Percentiles rank a stretch among this genome's conserved stretches.
phyloP scores from a whole-genome alignment of 129 eudicot species.

The Heracleum sosnowskyi region DNA sequence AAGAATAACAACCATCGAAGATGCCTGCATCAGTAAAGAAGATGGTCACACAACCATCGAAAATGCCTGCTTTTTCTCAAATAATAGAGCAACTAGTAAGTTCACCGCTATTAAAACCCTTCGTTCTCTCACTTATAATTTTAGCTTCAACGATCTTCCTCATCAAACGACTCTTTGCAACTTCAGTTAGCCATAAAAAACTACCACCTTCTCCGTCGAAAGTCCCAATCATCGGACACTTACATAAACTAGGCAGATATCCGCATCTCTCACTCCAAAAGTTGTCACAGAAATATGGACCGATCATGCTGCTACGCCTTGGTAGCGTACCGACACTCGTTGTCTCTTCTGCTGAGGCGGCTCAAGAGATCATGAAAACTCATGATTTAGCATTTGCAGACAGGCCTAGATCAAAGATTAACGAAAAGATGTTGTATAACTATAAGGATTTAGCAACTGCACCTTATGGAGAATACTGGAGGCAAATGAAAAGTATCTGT shows the following conservation, averaged over 20 bases:
- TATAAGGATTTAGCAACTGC: slow-evolving; percentile 38
- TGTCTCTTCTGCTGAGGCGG: slow-evolving; percentile 54
- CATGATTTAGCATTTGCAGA: slow-evolving; percentile 48
- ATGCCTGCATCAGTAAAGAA: background rate
- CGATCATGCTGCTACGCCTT: slow-evolving; percentile 45
- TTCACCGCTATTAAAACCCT: background rate
- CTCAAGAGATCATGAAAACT: slow-evolving; percentile 60
- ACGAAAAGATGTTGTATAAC: slow-evolving; percentile 33
- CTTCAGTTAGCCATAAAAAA: slow-evolving; percentile 14
- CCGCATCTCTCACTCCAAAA: slow-evolving; percentile 52
- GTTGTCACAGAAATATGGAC: slow-evolving; percentile 42
- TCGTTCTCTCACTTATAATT: background rate
- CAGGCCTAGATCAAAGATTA: slow-evolving; percentile 31
- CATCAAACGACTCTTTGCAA: slow-evolving; percentile 12
- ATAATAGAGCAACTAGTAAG: background rate
- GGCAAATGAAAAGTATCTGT: slow-evolving; percentile 51
- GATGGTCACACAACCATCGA: background rate
- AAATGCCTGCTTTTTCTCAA: background rate
- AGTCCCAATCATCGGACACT: slow-evolving; percentile 67
- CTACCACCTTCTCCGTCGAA: slow-evolving; percentile 67
- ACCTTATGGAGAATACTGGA: slow-evolving; percentile 74
- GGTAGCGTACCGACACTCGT: slow-evolving; percentile 49
- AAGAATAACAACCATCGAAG: too few species aligned
- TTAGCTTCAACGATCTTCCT: slow-evolving; percentile 17
- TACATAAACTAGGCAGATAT: slow-evolving; percentile 45